Evolutionary conservation across 2,329 filamentous ascomycete species (phyloP), one percentile per base, ranked within the genome.

Genomic region (Uncinocarpus reesii): DNA sequence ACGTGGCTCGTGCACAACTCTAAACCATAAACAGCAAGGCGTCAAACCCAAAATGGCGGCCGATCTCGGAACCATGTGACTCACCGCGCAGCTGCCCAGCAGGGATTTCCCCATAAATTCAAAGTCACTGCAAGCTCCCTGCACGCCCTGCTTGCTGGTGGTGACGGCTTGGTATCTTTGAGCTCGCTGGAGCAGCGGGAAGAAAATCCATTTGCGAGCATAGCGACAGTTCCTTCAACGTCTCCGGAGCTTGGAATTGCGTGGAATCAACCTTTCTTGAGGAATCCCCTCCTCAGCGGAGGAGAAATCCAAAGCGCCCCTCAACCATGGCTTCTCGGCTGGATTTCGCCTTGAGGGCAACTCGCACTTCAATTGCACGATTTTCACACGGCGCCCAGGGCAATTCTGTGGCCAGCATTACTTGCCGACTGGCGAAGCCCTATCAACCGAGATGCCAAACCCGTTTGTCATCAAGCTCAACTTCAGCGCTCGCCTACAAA

Each of bases 401-500:
- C 11, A 31, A 16, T n/a, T 37, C 21, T 45, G 7, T 26, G 20
- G 21, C 32, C 31, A 7, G n/a, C 23, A 7, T 31, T n/a, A 4
- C 26, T 16, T 7, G 23, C 28, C 28, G 16, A 8, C 23, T 18
- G 24, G 18, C 28, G 8, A 35, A 24, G 20, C 10, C 20, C 32
- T 21, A 8, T 29, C 16, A 11, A 26, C 38, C 29, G 6, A 42
- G 28, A 31, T 43, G 7, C 16, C 45, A 47, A 18, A 35, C 38
- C 18, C 46, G 53, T n/a, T 15, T 42, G 18, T 53, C 52, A 10
- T 55, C 53, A n/a, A 55, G 53, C 43, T 94, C 89, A 48, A 96
- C 90, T 57, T 92, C 88, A 48, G 90, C 92, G 54, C 80, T 96
- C 55, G 89, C 89, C 61, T 96, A 96, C 80, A 98, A 98, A 76